Percentiles rank a stretch among this genome's conserved stretches.
Conservation (phyloP, 225 moss, liverwort and hornwort species). For the Climacium dendroides region DNA sequence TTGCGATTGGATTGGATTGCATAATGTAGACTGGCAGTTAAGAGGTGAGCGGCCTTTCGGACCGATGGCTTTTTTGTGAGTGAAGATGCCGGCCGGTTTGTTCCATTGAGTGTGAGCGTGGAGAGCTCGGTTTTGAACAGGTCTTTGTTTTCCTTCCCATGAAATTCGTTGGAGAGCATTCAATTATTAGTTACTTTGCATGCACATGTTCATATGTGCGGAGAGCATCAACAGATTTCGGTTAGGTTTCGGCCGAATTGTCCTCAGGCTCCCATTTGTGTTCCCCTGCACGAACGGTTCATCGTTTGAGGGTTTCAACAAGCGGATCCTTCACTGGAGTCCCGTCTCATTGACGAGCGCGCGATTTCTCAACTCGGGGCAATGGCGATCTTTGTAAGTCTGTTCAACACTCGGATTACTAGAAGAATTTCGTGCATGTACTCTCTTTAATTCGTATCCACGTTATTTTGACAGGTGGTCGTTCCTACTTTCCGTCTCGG, state of each 20-base stretch:
- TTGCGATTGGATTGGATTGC: not conserved
- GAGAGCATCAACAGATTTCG: not conserved
- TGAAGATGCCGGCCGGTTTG: not conserved
- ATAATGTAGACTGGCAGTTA: not conserved
- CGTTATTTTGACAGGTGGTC: not conserved
- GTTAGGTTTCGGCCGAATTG: conserved; percentile 3
- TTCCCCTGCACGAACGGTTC: not conserved
- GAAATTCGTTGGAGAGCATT: not conserved
- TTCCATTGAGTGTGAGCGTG: not conserved
- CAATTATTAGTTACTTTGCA: not conserved
- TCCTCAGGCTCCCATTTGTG: not conserved
- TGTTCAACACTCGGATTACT: not conserved
- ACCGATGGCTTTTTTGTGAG: not conserved
- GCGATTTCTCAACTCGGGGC: not conserved
- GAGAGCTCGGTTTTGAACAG: not conserved
- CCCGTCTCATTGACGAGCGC: not conserved
- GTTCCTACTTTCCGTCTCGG: not conserved
- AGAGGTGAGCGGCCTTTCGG: not conserved
- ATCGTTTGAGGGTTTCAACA: conserved; percentile 10
- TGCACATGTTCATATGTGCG: not conserved
- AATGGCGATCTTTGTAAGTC: not conserved
- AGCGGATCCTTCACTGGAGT: not conserved
- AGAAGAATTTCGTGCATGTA: not conserved
- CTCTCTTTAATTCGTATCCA: not conserved
- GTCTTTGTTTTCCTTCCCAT: not conserved